phyloP scores from a whole-genome alignment of 306 rosid genomes.

The Astragalus membranaceus region DNA sequence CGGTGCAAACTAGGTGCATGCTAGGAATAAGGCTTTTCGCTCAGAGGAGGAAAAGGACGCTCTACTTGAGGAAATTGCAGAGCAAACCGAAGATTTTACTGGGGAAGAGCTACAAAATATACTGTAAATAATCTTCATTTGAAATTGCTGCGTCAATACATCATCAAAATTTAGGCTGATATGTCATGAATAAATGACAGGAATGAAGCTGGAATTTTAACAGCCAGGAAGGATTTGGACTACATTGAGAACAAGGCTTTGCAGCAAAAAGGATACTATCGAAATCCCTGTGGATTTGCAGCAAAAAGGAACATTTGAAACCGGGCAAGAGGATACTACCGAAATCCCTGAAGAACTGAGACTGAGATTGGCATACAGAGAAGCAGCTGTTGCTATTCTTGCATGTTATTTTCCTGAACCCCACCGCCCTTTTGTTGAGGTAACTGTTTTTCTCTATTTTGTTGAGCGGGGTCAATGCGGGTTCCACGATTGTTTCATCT shows the following conservation, averaged over 20 bases:
- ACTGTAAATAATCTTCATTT: conserved; percentile 47
- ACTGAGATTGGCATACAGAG: conserved; percentile 90
- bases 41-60: conserved; percentile 76
- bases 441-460: conserved; percentile 14
- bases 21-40: conserved; percentile 77
- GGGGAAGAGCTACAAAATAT: conserved; percentile 98
- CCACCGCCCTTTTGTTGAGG: conserved; percentile 69
- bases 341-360: conserved; percentile 82
- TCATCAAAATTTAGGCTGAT: conserved; percentile 17
- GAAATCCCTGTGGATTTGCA: conserved; percentile 45
- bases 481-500: conserved; percentile 17
- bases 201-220: conserved; percentile 99
- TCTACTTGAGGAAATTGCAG: conserved; percentile 80
- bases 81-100: conserved; percentile 85
- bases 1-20: conserved; percentile 70
- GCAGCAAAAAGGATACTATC: no score
- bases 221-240: conserved; percentile 94
- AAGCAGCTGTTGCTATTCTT: conserved; percentile 94
- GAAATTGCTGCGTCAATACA: conserved; percentile 14
- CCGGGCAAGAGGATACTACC: conserved; percentile 96
- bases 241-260: no score
- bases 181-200: conserved; percentile 45
- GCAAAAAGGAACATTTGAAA: conserved; percentile 99
- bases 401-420: conserved; percentile 89
- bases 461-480: conserved; percentile 5